Base-by-base conservation (phyloP, 768 basidiomycete species). In the Lactarius sanguifluus region DNA sequence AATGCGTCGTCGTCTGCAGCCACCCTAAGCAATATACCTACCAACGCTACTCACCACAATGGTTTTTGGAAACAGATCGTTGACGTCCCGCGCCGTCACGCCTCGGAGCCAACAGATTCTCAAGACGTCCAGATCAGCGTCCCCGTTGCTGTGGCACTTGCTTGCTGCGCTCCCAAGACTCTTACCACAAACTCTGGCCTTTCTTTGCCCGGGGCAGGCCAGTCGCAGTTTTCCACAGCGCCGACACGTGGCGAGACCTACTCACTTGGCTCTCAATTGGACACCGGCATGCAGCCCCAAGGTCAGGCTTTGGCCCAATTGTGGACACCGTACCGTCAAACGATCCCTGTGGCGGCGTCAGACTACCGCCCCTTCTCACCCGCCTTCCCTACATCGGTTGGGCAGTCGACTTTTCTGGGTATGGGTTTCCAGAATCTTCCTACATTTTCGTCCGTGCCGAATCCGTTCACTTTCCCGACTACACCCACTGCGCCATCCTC, bases 1-100 rank as follows among this genome's bases (percentile, higher is more conserved):
- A 8, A 23, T 32, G 23, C 18, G 23, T 28, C 32, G 16, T 47
- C 62, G 18, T 59, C 50, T 40, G 3, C 20, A 23, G 15, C 7
- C 25, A 16, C 38, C 3, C 62, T n/a, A 12, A 20, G 0, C 32
- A 23, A 57, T 1, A 5, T 30, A 16, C 50, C 30, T 2, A 20
- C 25, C 10, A 62, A 64, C 5, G n/a, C 41, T 36, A 5, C 34
- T 23, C 40, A 67, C 32, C 66, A 67, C 20, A 20, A 67, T 34
- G 25, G 47, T 18, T 38, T 34, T 23, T 67, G 62, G 66, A 64
- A 38, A 16, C 3, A 12, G 1, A 23, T 59, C 34, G 25, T 47
- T 25, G 25, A 58, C 10, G 3, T 30, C 10, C 23, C 57, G 9
- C 57, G 28, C 23, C 23, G 7, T 18, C 23, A 20, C 23, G 25